phyloP scores from a whole-genome alignment of 257 asterid genomes.

The Striga asiatica region DNA sequence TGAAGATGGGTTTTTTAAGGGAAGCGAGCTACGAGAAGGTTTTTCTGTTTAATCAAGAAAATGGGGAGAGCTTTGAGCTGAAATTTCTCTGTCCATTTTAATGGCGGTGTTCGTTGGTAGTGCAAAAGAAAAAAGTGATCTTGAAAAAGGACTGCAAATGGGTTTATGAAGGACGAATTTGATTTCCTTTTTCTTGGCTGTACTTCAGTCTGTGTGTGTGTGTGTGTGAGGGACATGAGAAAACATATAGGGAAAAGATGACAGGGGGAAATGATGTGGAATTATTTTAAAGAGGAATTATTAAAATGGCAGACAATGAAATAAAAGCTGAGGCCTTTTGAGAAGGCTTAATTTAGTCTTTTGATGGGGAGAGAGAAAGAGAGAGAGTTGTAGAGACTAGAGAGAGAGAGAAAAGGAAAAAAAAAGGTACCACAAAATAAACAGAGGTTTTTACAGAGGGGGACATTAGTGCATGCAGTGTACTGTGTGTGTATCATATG shows the following conservation, averaged over 20 bases:
- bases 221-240: not conserved
- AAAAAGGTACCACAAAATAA: too few species aligned
- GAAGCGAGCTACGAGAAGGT: too few species aligned
- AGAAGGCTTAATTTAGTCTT: constrained; percentile 32
- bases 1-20: too few species aligned
- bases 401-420: too few species aligned
- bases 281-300: constrained; percentile 26
- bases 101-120: too few species aligned
- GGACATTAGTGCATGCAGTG: constrained; percentile 27
- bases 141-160: constrained; percentile 19
- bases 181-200: constrained; percentile 31
- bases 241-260: constrained; percentile 13
- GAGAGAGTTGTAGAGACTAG: constrained; percentile 5
- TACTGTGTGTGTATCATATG: constrained; percentile 3
- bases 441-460: too few species aligned
- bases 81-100: too few species aligned
- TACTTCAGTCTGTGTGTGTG: constrained; percentile 8
- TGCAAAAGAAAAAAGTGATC: not conserved
- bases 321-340: constrained; percentile 54
- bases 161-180: constrained; percentile 11
- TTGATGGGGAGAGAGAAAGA: constrained; percentile 42
- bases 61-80: too few species aligned
- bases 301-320: constrained; percentile 79
- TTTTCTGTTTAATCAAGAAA: too few species aligned
- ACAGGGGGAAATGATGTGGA: constrained; percentile 22